Evolutionary conservation across 139 green algal species (phyloP).

Genomic region (Chlamydomonas incerta): DNA sequence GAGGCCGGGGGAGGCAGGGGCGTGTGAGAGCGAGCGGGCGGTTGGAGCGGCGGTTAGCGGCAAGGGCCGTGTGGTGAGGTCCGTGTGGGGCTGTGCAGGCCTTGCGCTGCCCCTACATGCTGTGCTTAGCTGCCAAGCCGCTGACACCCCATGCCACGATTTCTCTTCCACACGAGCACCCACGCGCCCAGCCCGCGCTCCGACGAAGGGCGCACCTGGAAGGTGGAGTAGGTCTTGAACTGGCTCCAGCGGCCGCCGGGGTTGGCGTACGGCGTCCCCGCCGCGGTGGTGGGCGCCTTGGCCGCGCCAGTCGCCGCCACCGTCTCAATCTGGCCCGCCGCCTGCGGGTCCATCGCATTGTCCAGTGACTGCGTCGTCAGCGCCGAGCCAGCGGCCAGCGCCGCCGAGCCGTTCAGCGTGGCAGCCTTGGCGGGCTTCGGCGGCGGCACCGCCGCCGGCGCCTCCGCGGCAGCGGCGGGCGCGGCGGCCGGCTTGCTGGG

Average conservation of each 20-base stretch:
- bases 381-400: not conserved
- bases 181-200: not conserved
- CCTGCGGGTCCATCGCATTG: slow-evolving; percentile 62
- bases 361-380: slow-evolving; percentile 47
- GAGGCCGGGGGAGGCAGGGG: not conserved
- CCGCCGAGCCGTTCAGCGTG: not conserved
- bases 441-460: not conserved
- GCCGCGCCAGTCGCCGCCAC: slow-evolving; percentile 37
- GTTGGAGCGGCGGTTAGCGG: too few species aligned
- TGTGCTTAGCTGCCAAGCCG: too few species aligned
- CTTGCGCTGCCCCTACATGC: too few species aligned
- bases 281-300: slow-evolving; percentile 36
- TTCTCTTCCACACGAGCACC: too few species aligned
- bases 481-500: slow-evolving; percentile 30
- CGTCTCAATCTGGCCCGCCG: slow-evolving; percentile 74
- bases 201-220: slow-evolving; percentile 72
- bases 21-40: not conserved
- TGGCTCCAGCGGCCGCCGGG: slow-evolving; percentile 81
- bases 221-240: slow-evolving; percentile 76
- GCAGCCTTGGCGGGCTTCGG: not conserved
- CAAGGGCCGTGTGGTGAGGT: not conserved
- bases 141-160: too few species aligned
- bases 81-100: not conserved
- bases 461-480: not conserved
- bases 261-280: slow-evolving; percentile 72